A percentile compares a stretch with the other conserved stretches of the same genome.
These are phyloP conservation scores for Eucalyptus lansdowneana DNA, from an alignment of 345 rosid genomes.

Conservation along the genomic window DNA sequence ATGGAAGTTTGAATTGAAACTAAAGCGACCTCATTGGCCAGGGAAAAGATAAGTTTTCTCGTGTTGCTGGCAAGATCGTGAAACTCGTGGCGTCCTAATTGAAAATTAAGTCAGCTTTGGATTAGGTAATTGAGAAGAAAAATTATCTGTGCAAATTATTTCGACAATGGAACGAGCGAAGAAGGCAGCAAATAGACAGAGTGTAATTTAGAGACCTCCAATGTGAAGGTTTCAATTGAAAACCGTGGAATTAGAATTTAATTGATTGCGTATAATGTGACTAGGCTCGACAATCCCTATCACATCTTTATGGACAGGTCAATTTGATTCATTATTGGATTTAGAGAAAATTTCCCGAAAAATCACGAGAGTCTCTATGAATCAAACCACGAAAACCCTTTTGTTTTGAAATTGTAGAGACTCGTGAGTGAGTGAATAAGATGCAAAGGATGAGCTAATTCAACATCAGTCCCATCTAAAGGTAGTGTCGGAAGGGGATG, in stretches of 20 bases:
- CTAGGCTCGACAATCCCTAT: neutral
- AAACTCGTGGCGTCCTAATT: neutral
- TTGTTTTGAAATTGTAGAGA: neutral
- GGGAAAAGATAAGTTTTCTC: neutral
- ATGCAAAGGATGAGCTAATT: neutral
- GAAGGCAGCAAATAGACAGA: neutral
- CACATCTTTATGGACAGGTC: neutral
- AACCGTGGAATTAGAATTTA: neutral
- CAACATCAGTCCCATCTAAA: neutral
- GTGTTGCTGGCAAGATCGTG: neutral
- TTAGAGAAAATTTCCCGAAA: neutral
- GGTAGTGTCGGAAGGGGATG: neutral
- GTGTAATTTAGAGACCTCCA: neutral
- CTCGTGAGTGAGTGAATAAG: neutral
- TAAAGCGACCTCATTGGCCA: neutral
- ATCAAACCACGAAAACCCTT: neutral
- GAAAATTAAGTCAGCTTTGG: neutral
- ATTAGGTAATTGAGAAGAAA: neutral
- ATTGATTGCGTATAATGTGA: neutral
- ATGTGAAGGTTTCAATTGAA: neutral
- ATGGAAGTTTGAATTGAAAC: neutral
- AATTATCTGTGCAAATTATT: neutral
- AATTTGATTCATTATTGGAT: neutral
- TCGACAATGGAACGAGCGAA: neutral
- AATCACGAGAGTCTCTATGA: rapidly evolving